Base-by-base conservation (phyloP, 2,329 filamentous ascomycete species). In the Triangularia verruculosa region DNA sequence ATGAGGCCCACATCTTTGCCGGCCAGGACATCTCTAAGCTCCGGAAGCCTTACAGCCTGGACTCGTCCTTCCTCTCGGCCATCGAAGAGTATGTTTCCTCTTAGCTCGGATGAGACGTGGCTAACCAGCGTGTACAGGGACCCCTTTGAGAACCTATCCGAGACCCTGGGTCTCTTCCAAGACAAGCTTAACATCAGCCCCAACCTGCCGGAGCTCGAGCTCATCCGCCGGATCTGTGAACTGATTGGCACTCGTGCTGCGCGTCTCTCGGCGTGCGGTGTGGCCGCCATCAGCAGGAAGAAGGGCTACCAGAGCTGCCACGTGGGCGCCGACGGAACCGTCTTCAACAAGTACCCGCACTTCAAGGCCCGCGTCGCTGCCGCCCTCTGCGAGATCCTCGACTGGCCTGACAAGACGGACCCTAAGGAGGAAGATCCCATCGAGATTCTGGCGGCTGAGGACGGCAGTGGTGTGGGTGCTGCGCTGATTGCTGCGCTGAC, bases 301-400 rank as follows among this genome's bases (percentile, higher is more conserved):
- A 98, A 97, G 86, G 85, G 86, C 70, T 94, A 93, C 78, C 80
- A 90, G 73, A 84, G 86, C 39, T 96, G 92, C 81, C 95, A 98
- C 77, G 95, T 99, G 51, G 95, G 95, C 72, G 95, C 95, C 58
- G 95, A 99, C 74, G 95, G 95, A 34, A 96, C 92, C 17, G 94
- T 99, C 61, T 99, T 99, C 82, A 97, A 97, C 84, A 98, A 98
- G 78, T 99, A 99, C 80, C 95, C 95, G 12, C 91, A 97, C 79
- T 99, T 99, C 86, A 97, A 97, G 83, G 86, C 88, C 63, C 90
- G 95, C 61, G 93, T 93, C 62, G 94, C 95, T 13, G 84, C 89
- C 76, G 95, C 95, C 27, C 85, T 99, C 60, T 88, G 92, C 61
- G 95, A 99, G 82, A 97, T 99, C 69, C 86, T 99, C 39, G 94